Base-by-base conservation (phyloP, 768 basidiomycete species). In the Leccinellum rugosiceps region DNA sequence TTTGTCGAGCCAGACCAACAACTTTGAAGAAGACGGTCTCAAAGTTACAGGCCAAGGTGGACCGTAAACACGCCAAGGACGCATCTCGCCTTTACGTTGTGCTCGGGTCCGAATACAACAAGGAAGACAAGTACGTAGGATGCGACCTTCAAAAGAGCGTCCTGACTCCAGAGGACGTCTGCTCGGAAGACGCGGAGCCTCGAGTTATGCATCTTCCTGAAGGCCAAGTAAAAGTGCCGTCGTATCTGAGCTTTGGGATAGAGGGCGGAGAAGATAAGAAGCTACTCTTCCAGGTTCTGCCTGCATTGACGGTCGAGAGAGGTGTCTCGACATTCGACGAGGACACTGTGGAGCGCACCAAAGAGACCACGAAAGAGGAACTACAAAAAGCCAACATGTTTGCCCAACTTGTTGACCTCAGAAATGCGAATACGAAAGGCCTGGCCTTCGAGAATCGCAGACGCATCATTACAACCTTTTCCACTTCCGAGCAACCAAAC, bases 351-450 rank as follows among this genome's bases (percentile, higher is more conserved):
- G 65, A 61, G 45, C 58, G 63, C 21, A 56, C 62, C 54, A 62
- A 64, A 15, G 61, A 63, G 50, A 72, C 68, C 25, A 67, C 70
- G 56, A 61, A 66, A 46, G 66, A 64, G 41, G 79, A 83, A 63
- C 49, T 76, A 30, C 57, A 58, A 55, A 87, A 86, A 65, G 77
- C 80, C 6, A 80, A 75, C 58, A 68, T 73, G 65, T 79, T 97
- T 56, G 85, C 88, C 44, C 80, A 81, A 62, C 73, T 93, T 30
- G 74, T 94, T 21, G 94, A 97, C 74, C 73, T 98, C 64, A 78
- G 87, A 60, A 98, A 98, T 67, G 89, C 96, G 17, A 91, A 89
- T 63, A 90, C 92, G 28, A 77, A 74, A 30, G 93, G 92, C n/a
- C 85, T 98, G 59, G 84, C 90, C 51, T 91, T 81, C 65, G 92